A percentile compares a stretch with the other conserved stretches of the same genome.
phyloP scores from a whole-genome alignment of 768 basidiomycete genomes.

The Macrocybe gigantea region DNA sequence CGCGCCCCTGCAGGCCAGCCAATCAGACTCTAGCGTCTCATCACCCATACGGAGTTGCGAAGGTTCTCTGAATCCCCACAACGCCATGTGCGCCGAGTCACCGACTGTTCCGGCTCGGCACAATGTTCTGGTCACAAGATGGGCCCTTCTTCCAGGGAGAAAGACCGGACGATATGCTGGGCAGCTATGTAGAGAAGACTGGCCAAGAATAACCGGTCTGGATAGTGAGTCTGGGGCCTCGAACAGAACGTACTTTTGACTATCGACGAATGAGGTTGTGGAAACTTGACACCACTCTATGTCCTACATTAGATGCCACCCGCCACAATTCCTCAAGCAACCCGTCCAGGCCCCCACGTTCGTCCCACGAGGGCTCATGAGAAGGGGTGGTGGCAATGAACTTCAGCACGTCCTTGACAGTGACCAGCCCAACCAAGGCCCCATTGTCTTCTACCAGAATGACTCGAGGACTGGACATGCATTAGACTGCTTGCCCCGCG shows the following conservation, averaged over 20 bases:
- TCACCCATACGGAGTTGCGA: no score
- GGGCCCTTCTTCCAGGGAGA: constrained; percentile 5
- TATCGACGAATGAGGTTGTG: constrained; percentile 29
- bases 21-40: no score
- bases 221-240: no score
- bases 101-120: no score
- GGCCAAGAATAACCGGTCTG: no score
- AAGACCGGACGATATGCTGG: not conserved
- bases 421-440: constrained; percentile 76
- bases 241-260: constrained; percentile 4
- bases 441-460: constrained; percentile 92
- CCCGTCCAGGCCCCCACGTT: constrained; percentile 59
- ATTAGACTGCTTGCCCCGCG: constrained; percentile 2
- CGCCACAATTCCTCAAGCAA: constrained; percentile 58
- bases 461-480: constrained; percentile 72
- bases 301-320: constrained; percentile 35
- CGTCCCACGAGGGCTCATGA: constrained; percentile 51
- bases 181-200: no score
- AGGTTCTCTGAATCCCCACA: no score
- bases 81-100: no score
- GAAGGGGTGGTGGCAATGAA: constrained; percentile 65
- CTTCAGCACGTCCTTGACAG: constrained; percentile 92
- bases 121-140: not conserved
- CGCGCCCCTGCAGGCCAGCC: no score
- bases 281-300: constrained; percentile 32